phyloP scores from a whole-genome alignment of 2,329 filamentous ascomycete species.

The Albophoma yamanashiensis region DNA sequence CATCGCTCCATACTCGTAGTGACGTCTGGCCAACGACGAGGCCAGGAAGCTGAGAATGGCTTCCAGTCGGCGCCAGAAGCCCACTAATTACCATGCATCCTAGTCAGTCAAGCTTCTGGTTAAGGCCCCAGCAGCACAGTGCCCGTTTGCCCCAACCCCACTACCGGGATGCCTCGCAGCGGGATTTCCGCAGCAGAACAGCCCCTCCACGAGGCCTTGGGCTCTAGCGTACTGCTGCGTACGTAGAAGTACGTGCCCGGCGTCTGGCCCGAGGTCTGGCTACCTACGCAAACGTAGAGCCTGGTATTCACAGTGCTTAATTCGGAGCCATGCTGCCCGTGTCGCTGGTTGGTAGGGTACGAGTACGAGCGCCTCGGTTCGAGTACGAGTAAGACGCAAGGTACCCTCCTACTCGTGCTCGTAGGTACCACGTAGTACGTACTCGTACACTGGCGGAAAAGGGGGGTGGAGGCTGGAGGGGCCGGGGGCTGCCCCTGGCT shows the following conservation, averaged over 20 bases:
- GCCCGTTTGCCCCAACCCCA: neutral
- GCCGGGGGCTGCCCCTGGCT: slow-evolving; percentile 11
- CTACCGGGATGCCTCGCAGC: neutral
- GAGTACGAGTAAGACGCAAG: too few relatives aligned
- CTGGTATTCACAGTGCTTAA: neutral
- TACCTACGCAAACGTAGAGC: neutral
- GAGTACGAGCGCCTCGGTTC: too few relatives aligned
- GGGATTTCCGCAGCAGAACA: neutral
- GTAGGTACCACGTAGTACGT: too few relatives aligned
- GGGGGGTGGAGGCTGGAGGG: neutral
- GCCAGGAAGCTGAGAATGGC: neutral
- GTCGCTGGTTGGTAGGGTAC: neutral
- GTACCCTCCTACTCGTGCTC: too few relatives aligned
- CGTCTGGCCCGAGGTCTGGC: neutral
- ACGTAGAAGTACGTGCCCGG: too few relatives aligned
- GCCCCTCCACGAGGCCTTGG: neutral
- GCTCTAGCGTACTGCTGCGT: too few relatives aligned
- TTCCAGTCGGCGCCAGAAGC: neutral
- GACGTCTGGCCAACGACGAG: neutral
- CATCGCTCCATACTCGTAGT: neutral
- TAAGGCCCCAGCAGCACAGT: neutral
- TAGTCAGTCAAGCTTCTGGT: neutral
- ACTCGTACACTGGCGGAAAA: neutral
- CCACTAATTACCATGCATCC: neutral
- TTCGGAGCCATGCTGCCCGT: neutral